Conservation (phyloP, 441 rosid genomes). For the Mallotus repandus region DNA sequence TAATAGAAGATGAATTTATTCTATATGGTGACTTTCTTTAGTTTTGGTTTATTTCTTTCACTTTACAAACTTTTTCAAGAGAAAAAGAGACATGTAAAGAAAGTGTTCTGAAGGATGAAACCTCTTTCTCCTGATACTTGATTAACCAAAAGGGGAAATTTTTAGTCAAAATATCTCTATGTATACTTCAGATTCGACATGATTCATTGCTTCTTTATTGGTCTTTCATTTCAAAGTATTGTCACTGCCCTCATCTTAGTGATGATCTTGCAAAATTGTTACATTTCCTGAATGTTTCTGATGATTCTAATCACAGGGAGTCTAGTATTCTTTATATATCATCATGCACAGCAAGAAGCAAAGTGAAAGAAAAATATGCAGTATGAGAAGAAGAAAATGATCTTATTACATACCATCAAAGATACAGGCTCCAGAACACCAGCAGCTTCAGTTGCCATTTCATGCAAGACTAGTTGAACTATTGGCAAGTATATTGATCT, state of each 20-base stretch:
- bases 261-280: conserved; percentile 9
- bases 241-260: not conserved
- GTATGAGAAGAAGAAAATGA: conserved; percentile 9
- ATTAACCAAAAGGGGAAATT: not conserved
- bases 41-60: not conserved
- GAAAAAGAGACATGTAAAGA: not conserved
- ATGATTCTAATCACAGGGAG: conserved; percentile 4
- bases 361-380: conserved; percentile 15
- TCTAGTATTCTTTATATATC: not conserved
- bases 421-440: conserved; percentile 40
- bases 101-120: conserved; percentile 2
- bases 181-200: not conserved
- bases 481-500: conserved; percentile 16
- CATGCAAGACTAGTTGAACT: conserved; percentile 28
- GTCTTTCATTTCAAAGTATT: not conserved
- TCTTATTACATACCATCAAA: conserved; percentile 37
- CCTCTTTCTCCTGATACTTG: not conserved
- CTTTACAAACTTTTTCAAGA: not conserved
- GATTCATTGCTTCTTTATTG: not conserved
- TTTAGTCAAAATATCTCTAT: not conserved
- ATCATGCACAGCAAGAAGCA: not conserved
- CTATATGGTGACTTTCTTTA: not conserved
- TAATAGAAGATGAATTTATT: not conserved
- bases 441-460: conserved; percentile 61
- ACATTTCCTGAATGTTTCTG: not conserved